Percentiles rank a stretch among this genome's conserved stretches.
Conservation (phyloP, 805 yeast species). For the Ogataea henricii region DNA sequence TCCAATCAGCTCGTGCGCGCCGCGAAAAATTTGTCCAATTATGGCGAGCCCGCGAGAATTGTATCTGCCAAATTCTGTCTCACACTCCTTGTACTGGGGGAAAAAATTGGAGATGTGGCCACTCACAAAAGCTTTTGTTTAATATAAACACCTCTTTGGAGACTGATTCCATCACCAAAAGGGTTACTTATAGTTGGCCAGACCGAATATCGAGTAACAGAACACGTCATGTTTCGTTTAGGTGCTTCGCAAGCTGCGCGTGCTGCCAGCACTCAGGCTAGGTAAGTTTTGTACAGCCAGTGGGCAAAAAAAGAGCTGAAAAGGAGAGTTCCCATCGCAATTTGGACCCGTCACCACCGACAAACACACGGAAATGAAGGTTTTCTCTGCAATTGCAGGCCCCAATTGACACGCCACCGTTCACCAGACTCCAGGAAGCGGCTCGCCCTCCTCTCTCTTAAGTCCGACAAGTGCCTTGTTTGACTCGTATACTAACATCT, state of each 20-base stretch:
- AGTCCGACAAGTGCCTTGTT: not conserved
- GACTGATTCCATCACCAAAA: not conserved
- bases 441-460: not conserved
- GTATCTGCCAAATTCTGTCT: not conserved
- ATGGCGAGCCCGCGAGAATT: slow-evolving; percentile 3
- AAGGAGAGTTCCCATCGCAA: not conserved
- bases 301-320: not conserved
- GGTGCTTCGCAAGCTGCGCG: slow-evolving; percentile 56
- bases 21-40: slow-evolving; percentile 10
- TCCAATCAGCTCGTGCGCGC: slow-evolving; percentile 15
- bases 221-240: slow-evolving; percentile 49
- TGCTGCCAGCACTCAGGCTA: slow-evolving; percentile 43
- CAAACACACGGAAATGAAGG: not conserved
- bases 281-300: slow-evolving; percentile 42
- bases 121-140: not conserved
- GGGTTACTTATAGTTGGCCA: slow-evolving; percentile 5
- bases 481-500: slow-evolving; percentile 12
- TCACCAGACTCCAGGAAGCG: too few species aligned
- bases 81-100: slow-evolving; percentile 1
- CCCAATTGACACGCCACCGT: too few species aligned
- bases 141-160: not conserved
- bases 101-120: slow-evolving; percentile 7
- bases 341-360: slow-evolving; percentile 11
- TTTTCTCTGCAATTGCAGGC: too few species aligned
- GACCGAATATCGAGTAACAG: slow-evolving; percentile 3